Evolutionary conservation across 1,139 yeast genomes (phyloP).

Genomic region (Meyerozyma smithsonii): DNA sequence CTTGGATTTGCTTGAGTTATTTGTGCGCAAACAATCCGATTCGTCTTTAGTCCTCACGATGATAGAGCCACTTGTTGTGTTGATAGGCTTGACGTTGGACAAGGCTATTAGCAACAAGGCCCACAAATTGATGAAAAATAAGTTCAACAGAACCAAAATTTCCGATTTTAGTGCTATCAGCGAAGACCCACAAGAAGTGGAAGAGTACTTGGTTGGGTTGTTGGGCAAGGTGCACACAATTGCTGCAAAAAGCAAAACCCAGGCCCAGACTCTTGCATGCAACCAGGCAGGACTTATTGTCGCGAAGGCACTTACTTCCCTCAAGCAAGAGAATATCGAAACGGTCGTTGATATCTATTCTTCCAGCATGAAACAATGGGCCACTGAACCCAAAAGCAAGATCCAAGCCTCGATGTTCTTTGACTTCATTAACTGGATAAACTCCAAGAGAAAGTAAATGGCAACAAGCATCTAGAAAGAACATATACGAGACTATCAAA

Average conservation of each 20-base stretch:
- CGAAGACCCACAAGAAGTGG: conserved; percentile 14
- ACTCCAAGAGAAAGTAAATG: conserved; percentile 34
- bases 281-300: conserved; percentile 60
- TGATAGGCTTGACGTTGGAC: conserved; percentile 66
- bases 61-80: conserved; percentile 55
- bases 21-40: conserved; percentile 42
- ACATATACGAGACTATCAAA: too few relatives aligned
- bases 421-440: conserved; percentile 80
- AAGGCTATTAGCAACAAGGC: conserved; percentile 69
- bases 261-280: conserved; percentile 51
- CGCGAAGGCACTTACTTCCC: conserved; percentile 42
- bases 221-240: conserved; percentile 36
- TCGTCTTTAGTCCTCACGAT: conserved; percentile 40
- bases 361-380: conserved; percentile 58
- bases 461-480: too few relatives aligned
- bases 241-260: conserved; percentile 36
- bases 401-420: conserved; percentile 60
- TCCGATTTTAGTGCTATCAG: conserved; percentile 16
- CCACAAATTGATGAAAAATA: conserved; percentile 62
- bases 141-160: conserved; percentile 52
- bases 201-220: conserved; percentile 18
- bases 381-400: conserved; percentile 41
- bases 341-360: conserved; percentile 53
- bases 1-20: conserved; percentile 69
- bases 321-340: conserved; percentile 28